Evolutionary conservation across 495 filamentous ascomycete species (phyloP).

Genomic region (Penicillium egyptiacum): DNA sequence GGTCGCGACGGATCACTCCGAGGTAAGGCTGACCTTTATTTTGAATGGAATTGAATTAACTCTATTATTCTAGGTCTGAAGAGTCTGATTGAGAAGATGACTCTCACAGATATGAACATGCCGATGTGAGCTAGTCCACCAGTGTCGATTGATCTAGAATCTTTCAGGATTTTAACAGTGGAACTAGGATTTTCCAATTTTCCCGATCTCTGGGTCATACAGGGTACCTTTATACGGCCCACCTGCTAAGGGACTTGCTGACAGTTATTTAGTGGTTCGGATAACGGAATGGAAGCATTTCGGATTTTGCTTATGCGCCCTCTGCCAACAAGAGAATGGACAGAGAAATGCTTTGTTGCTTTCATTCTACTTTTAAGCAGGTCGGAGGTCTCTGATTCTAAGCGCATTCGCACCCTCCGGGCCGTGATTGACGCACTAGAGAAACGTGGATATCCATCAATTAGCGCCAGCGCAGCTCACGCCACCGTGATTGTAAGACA

Average conservation of each 20-base stretch:
- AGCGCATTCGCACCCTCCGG: slow-evolving; percentile 28
- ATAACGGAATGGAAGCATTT: slow-evolving; percentile 44
- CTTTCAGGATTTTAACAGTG: no score
- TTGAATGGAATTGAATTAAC: not conserved
- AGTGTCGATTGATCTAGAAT: not conserved
- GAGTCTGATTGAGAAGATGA: not conserved
- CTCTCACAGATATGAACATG: slow-evolving; percentile 1
- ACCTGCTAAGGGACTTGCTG: not conserved
- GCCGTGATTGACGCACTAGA: slow-evolving; percentile 42
- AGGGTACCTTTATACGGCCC: not conserved
- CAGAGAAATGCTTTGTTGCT: slow-evolving; percentile 63
- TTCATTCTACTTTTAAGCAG: slow-evolving; percentile 48
- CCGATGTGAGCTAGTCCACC: not conserved
- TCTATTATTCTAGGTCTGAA: not conserved
- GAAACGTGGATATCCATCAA: slow-evolving; percentile 26
- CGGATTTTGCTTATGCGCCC: slow-evolving; percentile 54
- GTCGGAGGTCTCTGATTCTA: slow-evolving; percentile 41
- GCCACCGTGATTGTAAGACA: slow-evolving; percentile 67
- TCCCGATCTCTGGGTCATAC: not conserved
- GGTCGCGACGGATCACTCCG: not conserved
- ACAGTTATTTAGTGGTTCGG: not conserved
- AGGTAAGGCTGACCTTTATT: not conserved
- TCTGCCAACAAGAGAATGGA: slow-evolving; percentile 49
- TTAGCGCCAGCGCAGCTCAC: slow-evolving; percentile 61
- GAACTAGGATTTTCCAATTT: slow-evolving; percentile 1